phyloP scores from a whole-genome alignment of 768 basidiomycete genomes.

The Rhizopogon roseolus region DNA sequence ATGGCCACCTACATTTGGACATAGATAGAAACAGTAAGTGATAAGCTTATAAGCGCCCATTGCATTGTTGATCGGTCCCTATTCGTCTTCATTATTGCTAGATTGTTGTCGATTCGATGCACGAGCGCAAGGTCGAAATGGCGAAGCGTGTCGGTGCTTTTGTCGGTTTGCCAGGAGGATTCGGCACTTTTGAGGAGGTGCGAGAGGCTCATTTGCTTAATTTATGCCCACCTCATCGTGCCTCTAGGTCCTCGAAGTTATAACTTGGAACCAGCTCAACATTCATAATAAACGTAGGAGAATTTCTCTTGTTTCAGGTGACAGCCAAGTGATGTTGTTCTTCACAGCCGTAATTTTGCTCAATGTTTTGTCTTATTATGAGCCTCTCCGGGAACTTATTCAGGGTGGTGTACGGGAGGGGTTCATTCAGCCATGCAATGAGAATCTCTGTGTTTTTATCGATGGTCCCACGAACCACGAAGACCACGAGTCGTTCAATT shows the following conservation, averaged over 20 bases:
- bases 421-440: slow-evolving; percentile 66
- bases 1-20: neutral
- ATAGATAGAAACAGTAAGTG: slow-evolving; percentile 29
- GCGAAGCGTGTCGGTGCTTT: slow-evolving; percentile 77
- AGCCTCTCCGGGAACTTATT: slow-evolving; percentile 76
- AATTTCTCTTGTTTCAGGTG: slow-evolving; percentile 1
- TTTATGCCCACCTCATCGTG: neutral
- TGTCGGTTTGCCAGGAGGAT: slow-evolving; percentile 88
- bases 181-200: slow-evolving; percentile 92
- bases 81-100: slow-evolving; percentile 15
- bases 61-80: neutral
- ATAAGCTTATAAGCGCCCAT: slow-evolving; percentile 3
- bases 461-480: slow-evolving; percentile 57
- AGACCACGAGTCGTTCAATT: slow-evolving; percentile 63
- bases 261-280: slow-evolving; percentile 91
- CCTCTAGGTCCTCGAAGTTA: slow-evolving; percentile 76
- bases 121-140: slow-evolving; percentile 90
- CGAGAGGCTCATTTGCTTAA: neutral
- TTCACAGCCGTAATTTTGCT: slow-evolving; percentile 71
- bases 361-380: slow-evolving; percentile 83
- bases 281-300: slow-evolving; percentile 77
- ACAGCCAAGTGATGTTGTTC: neutral
- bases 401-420: slow-evolving; percentile 60
- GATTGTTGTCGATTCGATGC: slow-evolving; percentile 79
- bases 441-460: slow-evolving; percentile 64